Evolutionary conservation across 441 rosid species (phyloP).

Genomic region (Croton setiger): DNA sequence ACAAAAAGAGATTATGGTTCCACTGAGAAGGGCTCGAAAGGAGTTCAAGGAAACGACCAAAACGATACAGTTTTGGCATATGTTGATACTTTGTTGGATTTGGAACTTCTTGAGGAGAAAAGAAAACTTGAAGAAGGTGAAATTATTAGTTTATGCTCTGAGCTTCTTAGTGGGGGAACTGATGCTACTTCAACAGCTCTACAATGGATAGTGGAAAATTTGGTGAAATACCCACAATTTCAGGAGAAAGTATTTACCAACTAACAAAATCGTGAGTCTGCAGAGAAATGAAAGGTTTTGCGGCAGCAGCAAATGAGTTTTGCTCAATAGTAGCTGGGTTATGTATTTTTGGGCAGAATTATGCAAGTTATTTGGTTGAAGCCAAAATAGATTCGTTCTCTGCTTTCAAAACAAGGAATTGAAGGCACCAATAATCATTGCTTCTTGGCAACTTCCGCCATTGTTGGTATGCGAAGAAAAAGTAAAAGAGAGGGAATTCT

Average conservation of each 20-base stretch:
- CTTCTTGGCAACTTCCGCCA: slow-evolving; percentile 24
- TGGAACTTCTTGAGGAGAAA: slow-evolving; percentile 19
- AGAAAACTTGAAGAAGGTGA: slow-evolving; percentile 14
- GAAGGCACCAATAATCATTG: too few relatives aligned
- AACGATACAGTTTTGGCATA: background rate
- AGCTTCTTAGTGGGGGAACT: slow-evolving; percentile 17
- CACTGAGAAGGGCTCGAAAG: slow-evolving; percentile 11
- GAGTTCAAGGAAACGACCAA: too few relatives aligned
- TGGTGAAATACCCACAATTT: slow-evolving; percentile 23
- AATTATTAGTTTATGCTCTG: slow-evolving; percentile 10
- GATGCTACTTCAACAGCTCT: slow-evolving; percentile 18
- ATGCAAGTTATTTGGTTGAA: too few relatives aligned
- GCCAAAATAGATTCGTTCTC: too few relatives aligned
- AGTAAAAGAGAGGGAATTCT: too few relatives aligned
- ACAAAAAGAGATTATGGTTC: slow-evolving; percentile 6
- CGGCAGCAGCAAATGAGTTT: too few relatives aligned
- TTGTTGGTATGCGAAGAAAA: background rate
- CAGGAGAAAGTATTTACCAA: slow-evolving; percentile 9
- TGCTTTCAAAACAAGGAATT: too few relatives aligned
- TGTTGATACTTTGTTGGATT: slow-evolving; percentile 18
- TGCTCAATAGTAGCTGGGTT: too few relatives aligned
- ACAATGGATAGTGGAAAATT: slow-evolving; percentile 26
- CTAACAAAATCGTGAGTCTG: too few relatives aligned
- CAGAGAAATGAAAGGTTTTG: too few relatives aligned
- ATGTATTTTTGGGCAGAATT: too few relatives aligned